Evolutionary conservation across 2,329 filamentous ascomycete genomes (phyloP).

Genomic region (Fusarium tuaranense): DNA sequence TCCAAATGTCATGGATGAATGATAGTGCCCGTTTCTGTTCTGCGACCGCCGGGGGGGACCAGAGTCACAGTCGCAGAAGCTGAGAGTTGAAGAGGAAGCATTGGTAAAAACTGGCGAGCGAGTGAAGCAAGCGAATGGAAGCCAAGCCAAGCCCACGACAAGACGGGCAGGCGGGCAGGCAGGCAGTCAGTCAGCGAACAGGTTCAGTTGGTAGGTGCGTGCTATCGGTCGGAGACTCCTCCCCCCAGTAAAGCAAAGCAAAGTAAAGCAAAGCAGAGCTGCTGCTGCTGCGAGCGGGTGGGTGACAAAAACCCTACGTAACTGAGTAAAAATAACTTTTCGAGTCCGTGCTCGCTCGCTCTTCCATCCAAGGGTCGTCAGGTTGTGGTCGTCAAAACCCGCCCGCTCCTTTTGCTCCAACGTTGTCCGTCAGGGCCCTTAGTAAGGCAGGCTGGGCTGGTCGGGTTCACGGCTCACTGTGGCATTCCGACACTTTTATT

Average conservation of each 20-base stretch:
- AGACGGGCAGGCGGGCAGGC: background rate
- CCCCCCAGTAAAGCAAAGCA: conserved; percentile 6
- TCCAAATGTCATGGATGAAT: conserved; percentile 23
- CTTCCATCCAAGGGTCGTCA: conserved; percentile 2
- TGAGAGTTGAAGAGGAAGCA: conserved; percentile 13
- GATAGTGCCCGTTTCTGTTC: conserved; percentile 21
- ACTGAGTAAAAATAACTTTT: conserved; percentile 49
- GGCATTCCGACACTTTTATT: conserved; percentile 22
- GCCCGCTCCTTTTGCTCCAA: background rate
- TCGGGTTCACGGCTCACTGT: conserved; percentile 19
- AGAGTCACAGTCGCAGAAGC: conserved; percentile 1
- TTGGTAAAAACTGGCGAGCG: background rate
- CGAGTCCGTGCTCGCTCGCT: conserved; percentile 37
- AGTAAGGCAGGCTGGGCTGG: background rate
- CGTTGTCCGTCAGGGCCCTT: background rate
- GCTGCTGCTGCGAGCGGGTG: conserved; percentile 7
- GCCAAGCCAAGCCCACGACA: conserved; percentile 4
- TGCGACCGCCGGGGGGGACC: conserved; percentile 20
- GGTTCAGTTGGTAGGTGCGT: conserved; percentile 17
- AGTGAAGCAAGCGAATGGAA: conserved; percentile 25
- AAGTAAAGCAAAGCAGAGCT: background rate
- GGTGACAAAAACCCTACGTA: conserved; percentile 43
- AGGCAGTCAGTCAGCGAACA: background rate
- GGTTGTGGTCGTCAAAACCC: conserved; percentile 9
- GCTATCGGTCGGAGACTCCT: conserved; percentile 8